Evolutionary conservation across 345 rosid species (phyloP).

Genomic region (Linum lewisii): DNA sequence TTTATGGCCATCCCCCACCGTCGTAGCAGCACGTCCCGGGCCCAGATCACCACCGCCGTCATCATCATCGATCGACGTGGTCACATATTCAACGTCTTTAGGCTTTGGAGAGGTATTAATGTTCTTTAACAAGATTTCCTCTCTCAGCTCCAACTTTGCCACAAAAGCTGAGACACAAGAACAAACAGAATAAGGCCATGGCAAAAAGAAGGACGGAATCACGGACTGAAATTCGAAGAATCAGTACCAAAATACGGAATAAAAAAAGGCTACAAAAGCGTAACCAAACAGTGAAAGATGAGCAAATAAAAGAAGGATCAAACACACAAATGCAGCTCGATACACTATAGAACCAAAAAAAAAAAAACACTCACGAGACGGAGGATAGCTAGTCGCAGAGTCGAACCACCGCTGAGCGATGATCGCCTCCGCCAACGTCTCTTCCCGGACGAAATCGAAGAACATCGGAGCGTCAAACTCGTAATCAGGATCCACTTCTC

Average conservation of each 20-base stretch:
- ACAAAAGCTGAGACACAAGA: slow-evolving; percentile 40
- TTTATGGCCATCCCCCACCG: slow-evolving; percentile 9
- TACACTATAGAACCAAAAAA: no score
- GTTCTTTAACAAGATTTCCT: slow-evolving; percentile 26
- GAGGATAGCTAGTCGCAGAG: slow-evolving; percentile 60
- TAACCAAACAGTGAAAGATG: no score
- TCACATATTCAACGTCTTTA: slow-evolving; percentile 17
- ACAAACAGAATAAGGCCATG: neutral
- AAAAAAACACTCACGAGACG: slow-evolving; percentile 63
- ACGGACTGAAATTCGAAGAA: neutral
- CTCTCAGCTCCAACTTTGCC: slow-evolving; percentile 38
- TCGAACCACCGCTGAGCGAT: slow-evolving; percentile 70
- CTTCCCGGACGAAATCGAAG: slow-evolving; percentile 72
- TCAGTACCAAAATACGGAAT: neutral
- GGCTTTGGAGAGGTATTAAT: slow-evolving; percentile 31
- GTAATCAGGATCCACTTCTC: slow-evolving; percentile 67
- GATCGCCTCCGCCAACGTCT: slow-evolving; percentile 46
- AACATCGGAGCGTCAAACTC: slow-evolving; percentile 83
- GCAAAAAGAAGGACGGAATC: neutral
- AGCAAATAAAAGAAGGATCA: neutral
- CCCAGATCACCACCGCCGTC: slow-evolving; percentile 10
- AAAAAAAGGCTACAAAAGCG: neutral
- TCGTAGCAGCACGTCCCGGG: slow-evolving; percentile 13
- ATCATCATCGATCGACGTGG: slow-evolving; percentile 13
- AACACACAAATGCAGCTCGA: neutral